Percentiles rank a stretch among this genome's conserved stretches.
Evolutionary conservation across 768 basidiomycete species (phyloP).

Genomic region (Lactarius hengduanensis): DNA sequence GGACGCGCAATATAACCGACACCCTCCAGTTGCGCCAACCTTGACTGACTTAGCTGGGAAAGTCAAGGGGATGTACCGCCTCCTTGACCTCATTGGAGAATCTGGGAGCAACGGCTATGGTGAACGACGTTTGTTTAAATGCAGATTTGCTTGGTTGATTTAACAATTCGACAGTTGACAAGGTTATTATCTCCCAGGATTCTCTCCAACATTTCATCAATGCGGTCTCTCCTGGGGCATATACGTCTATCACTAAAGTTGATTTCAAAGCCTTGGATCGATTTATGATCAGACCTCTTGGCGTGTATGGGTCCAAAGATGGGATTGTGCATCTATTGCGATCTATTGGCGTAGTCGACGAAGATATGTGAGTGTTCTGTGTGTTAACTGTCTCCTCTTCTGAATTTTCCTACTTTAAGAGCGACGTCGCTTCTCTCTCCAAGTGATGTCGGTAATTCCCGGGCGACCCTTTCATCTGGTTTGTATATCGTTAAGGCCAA

Average conservation of each 20-base stretch:
- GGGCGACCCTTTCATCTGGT: constrained; percentile 46
- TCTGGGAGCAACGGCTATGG: constrained; percentile 51
- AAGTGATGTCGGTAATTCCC: constrained; percentile 22
- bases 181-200: constrained; percentile 57
- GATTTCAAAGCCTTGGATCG: constrained; percentile 54
- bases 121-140: constrained; percentile 29
- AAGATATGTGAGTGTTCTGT: constrained; percentile 39
- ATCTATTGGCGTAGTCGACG: constrained; percentile 39
- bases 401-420: constrained; percentile 19
- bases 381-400: not conserved
- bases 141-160: not conserved
- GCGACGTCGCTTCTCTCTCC: constrained; percentile 26
- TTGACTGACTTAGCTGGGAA: not conserved
- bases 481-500: constrained; percentile 43
- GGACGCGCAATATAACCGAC: not conserved
- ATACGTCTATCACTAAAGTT: constrained; percentile 52
- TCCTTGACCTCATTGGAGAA: constrained; percentile 54
- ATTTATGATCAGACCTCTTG: constrained; percentile 48
- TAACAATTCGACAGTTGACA: constrained; percentile 45
- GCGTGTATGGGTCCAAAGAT: constrained; percentile 54
- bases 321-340: constrained; percentile 49
- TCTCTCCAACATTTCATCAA: constrained; percentile 51
- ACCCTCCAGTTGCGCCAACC: not conserved
- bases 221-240: constrained; percentile 49
- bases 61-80: constrained; percentile 50